phyloP scores from a whole-genome alignment of 2,329 filamentous ascomycete genomes.

The Epichloe festucae region DNA sequence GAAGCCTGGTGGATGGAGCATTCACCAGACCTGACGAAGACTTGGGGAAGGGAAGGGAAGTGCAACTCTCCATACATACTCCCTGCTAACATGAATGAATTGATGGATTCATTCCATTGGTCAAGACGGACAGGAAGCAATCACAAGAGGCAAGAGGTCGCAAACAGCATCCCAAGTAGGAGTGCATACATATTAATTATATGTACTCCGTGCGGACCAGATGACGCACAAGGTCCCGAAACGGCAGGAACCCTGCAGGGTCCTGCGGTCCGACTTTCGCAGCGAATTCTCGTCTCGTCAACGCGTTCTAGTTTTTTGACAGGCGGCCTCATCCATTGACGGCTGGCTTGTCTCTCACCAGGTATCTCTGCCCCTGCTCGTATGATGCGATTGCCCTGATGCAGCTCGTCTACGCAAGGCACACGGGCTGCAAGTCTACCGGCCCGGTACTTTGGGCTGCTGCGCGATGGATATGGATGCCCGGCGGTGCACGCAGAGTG shows the following conservation, averaged over 20 bases:
- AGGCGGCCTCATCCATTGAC: neutral
- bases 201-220: no score
- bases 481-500: conserved; percentile 1
- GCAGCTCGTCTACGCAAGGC: conserved; percentile 16
- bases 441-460: conserved; percentile 4
- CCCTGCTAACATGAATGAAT: no score
- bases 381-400: conserved; percentile 15
- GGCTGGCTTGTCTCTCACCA: neutral
- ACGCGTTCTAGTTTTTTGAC: neutral
- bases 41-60: no score
- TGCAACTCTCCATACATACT: no score
- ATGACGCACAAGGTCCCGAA: neutral
- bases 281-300: neutral
- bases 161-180: no score
- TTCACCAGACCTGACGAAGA: neutral
- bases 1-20: no score
- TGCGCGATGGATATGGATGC: conserved; percentile 1
- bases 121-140: no score
- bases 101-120: no score
- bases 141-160: no score
- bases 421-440: conserved; percentile 11
- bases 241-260: conserved; percentile 5
- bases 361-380: neutral
- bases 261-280: neutral
- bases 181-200: no score